A percentile compares a stretch with the other conserved stretches of the same genome.
Evolutionary conservation across 1,284 basidiomycete genomes (phyloP).

Genomic region (Puccinia horiana): DNA sequence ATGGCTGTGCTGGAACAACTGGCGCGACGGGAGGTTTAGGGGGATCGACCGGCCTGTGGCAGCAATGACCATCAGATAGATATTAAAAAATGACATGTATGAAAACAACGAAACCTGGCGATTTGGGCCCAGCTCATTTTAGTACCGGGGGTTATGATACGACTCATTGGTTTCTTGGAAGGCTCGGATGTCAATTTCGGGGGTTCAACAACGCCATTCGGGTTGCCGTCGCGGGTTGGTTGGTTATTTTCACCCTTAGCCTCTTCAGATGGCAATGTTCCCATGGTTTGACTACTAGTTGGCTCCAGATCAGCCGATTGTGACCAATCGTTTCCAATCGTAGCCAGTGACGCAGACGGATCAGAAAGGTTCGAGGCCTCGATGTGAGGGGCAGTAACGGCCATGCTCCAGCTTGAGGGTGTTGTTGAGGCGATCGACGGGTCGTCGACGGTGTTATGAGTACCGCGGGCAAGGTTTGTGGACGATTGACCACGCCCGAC

Average conservation of each 20-base stretch:
- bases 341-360: not conserved
- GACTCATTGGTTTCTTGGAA: slow-evolving; percentile 29
- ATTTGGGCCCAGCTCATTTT: slow-evolving; percentile 50
- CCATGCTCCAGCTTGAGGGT: slow-evolving; percentile 39
- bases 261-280: not conserved
- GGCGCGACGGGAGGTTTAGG: slow-evolving; percentile 30
- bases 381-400: not conserved
- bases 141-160: slow-evolving; percentile 45
- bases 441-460: not conserved
- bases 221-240: slow-evolving; percentile 8
- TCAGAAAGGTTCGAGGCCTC: not conserved
- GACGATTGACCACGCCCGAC: slow-evolving; percentile 39
- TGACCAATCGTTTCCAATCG: not conserved
- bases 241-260: not conserved
- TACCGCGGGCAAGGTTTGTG: slow-evolving; percentile 11
- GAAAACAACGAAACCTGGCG: slow-evolving; percentile 39
- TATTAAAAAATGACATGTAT: not conserved
- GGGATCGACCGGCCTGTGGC: slow-evolving; percentile 32
- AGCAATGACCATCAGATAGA: not conserved
- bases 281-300: not conserved
- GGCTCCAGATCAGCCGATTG: not conserved
- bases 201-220: slow-evolving; percentile 10
- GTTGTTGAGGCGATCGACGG: slow-evolving; percentile 10
- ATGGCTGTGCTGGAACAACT: slow-evolving; percentile 2
- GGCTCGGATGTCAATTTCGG: slow-evolving; percentile 16